Conservation (phyloP, 305 asterid species). For the Fraxinus nigra region DNA sequence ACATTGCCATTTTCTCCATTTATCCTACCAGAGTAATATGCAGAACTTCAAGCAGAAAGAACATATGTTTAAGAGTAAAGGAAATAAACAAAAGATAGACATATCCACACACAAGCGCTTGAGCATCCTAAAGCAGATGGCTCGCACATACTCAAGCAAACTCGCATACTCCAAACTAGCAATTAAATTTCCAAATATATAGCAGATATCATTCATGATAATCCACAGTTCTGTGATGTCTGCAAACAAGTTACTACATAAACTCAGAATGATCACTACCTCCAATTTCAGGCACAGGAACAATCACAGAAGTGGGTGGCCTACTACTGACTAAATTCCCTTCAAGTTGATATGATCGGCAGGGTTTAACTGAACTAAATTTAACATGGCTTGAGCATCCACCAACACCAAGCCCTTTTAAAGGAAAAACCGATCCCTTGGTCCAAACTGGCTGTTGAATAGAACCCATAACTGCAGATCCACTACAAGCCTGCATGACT, state of each 20-base stretch:
- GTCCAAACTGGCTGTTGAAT: slow-evolving; percentile 43
- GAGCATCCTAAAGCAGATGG: background rate
- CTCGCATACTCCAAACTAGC: background rate
- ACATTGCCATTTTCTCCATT: background rate
- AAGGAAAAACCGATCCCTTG: slow-evolving; percentile 34
- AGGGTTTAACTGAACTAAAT: slow-evolving; percentile 42
- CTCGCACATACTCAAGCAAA: background rate
- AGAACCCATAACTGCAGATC: slow-evolving; percentile 44
- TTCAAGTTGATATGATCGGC: slow-evolving; percentile 53
- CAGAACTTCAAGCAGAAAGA: background rate
- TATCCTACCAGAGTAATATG: background rate
- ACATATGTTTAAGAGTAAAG: background rate
- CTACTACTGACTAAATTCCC: slow-evolving; percentile 67
- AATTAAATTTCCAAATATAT: background rate
- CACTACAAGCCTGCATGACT: slow-evolving; percentile 49
- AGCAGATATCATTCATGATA: background rate
- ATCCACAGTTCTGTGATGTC: background rate
- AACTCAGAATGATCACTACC: slow-evolving; percentile 31
- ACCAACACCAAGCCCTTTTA: slow-evolving; percentile 33
- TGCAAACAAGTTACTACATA: background rate
- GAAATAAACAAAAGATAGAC: background rate
- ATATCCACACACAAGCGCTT: background rate
- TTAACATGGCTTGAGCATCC: slow-evolving; percentile 37
- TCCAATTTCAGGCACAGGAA: slow-evolving; percentile 46
- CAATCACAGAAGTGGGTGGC: slow-evolving; percentile 57